Conservation (phyloP, 2,329 filamentous ascomycete genomes). For the Talaromyces amestolkiae region DNA sequence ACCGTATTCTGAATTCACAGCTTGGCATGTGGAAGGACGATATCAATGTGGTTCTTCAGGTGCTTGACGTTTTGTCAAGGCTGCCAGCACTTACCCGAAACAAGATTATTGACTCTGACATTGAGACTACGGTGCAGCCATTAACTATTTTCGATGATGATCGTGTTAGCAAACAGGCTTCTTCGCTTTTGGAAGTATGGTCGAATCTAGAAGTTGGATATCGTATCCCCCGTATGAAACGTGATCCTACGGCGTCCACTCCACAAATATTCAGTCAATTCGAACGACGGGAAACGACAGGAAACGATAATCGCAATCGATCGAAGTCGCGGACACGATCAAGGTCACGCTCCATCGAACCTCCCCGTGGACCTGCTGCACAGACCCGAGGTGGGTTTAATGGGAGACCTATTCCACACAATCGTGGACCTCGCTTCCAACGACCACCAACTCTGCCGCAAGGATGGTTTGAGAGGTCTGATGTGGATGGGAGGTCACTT, state of each 20-base stretch:
- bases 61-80: constrained; percentile 82
- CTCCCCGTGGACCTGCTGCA: constrained; percentile 44
- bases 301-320: constrained; percentile 27
- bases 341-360: constrained; percentile 46
- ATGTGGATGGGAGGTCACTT: constrained; percentile 71
- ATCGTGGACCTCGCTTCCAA: constrained; percentile 55
- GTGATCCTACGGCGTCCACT: constrained; percentile 62
- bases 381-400: constrained; percentile 52
- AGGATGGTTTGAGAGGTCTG: constrained; percentile 82
- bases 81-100: constrained; percentile 91
- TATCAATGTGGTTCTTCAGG: constrained; percentile 81
- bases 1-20: constrained; percentile 87
- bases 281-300: constrained; percentile 54
- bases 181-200: constrained; percentile 76
- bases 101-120: constrained; percentile 95
- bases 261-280: constrained; percentile 62
- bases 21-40: constrained; percentile 85
- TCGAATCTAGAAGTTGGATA: constrained; percentile 86
- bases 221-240: constrained; percentile 85
- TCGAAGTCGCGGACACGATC: constrained; percentile 51
- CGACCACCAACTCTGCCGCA: constrained; percentile 63
- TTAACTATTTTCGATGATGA: constrained; percentile 69
- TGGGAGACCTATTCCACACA: constrained; percentile 44
- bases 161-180: constrained; percentile 69
- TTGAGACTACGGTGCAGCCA: constrained; percentile 74